Conservation (phyloP, 2,329 filamentous ascomycete genomes). For the Claviceps maximensis region DNA sequence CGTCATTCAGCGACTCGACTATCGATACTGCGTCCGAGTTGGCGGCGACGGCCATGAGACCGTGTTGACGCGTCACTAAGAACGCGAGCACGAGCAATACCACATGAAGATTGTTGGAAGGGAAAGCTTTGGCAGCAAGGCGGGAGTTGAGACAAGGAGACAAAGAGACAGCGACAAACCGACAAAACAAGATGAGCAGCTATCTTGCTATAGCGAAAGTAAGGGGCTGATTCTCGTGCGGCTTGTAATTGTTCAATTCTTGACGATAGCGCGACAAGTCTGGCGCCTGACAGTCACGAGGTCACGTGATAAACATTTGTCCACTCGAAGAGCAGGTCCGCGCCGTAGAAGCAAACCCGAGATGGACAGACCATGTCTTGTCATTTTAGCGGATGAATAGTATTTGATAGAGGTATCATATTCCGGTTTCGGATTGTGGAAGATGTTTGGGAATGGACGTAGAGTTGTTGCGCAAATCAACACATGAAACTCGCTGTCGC, state of each 20-base stretch:
- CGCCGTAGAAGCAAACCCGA: neutral
- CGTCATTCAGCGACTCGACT: constrained; percentile 37
- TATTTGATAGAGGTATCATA: too few species aligned
- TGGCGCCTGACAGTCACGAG: constrained; percentile 7
- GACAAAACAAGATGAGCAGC: neutral
- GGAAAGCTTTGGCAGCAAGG: neutral
- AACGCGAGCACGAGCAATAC: neutral
- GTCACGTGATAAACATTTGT: constrained; percentile 6
- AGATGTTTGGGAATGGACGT: neutral
- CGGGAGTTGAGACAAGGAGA: neutral
- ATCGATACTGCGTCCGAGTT: constrained; percentile 18
- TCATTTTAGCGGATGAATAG: neutral
- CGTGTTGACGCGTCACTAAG: constrained; percentile 9
- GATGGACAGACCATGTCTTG: neutral
- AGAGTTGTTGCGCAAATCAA: neutral
- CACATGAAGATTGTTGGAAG: neutral
- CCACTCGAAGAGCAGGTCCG: neutral
- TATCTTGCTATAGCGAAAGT: neutral
- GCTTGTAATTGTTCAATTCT: neutral
- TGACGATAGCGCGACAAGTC: neutral
- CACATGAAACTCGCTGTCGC: neutral
- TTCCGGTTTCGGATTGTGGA: neutral
- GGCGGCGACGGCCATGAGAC: constrained; percentile 15
- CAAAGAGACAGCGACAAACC: neutral
- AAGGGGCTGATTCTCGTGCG: neutral